These are phyloP conservation scores for Starmerella gropengiesseri DNA, from an alignment of 805 yeast species.

Conservation along the genomic window DNA sequence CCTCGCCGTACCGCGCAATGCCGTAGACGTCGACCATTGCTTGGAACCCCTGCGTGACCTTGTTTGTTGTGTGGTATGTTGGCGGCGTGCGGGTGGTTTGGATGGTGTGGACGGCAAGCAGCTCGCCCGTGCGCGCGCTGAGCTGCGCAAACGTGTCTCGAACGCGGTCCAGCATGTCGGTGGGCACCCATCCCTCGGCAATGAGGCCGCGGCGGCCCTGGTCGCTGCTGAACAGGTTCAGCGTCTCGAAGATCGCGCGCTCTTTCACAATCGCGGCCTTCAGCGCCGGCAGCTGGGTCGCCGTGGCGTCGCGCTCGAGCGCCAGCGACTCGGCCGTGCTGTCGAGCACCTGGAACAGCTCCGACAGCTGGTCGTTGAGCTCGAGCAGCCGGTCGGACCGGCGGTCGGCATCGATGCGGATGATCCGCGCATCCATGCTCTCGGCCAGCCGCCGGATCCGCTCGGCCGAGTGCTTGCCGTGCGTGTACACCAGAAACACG, in stretches of 20 bases:
- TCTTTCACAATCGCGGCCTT: conserved; percentile 60
- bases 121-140: conserved; percentile 35
- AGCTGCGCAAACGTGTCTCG: conserved; percentile 53
- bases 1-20: conserved; percentile 82
- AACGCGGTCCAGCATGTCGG: conserved; percentile 51
- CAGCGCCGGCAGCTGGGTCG: conserved; percentile 68
- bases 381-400: conserved; percentile 25
- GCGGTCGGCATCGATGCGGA: conserved; percentile 44
- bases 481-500: conserved; percentile 81
- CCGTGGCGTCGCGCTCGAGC: conserved; percentile 68
- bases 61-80: conserved; percentile 82
- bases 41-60: conserved; percentile 87
- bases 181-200: conserved; percentile 97
- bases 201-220: conserved; percentile 70
- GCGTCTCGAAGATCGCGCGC: conserved; percentile 63
- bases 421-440: conserved; percentile 72
- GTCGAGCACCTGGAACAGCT: conserved; percentile 47
- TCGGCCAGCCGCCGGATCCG: conserved; percentile 75
- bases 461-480: conserved; percentile 62
- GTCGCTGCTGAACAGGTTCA: conserved; percentile 73
- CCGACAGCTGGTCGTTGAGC: conserved; percentile 41
- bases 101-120: conserved; percentile 43
- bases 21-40: conserved; percentile 93
- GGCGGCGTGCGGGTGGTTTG: conserved; percentile 83
- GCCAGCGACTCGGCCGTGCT: conserved; percentile 56